Evolutionary conservation across 1,284 basidiomycete species (phyloP).

Genomic region (Veloboletus limbatus): DNA sequence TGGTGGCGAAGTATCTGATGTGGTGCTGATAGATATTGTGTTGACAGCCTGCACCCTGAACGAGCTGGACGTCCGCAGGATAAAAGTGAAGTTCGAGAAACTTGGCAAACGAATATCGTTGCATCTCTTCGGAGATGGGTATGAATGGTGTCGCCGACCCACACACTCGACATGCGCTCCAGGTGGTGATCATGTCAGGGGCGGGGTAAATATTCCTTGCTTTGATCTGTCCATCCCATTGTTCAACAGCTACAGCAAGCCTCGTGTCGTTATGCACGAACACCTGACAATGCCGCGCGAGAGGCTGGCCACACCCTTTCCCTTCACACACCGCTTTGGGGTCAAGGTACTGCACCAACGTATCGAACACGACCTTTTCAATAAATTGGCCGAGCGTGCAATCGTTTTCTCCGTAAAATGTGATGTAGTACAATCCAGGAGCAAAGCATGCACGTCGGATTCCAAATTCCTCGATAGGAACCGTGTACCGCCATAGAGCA

Average conservation of each 20-base stretch:
- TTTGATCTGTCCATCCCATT: slow-evolving; percentile 77
- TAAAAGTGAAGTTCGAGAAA: slow-evolving; percentile 93
- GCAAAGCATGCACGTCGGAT: slow-evolving; percentile 66
- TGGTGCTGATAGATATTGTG: slow-evolving; percentile 96
- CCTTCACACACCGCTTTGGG: slow-evolving; percentile 76
- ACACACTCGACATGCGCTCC: slow-evolving; percentile 88
- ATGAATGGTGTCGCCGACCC: slow-evolving; percentile 83
- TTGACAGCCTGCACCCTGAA: slow-evolving; percentile 82
- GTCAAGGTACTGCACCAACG: slow-evolving; percentile 63
- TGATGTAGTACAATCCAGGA: slow-evolving; percentile 71
- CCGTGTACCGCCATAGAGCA: slow-evolving; percentile 69
- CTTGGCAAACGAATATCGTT: slow-evolving; percentile 91
- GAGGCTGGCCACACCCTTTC: slow-evolving; percentile 80
- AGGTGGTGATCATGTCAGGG: slow-evolving; percentile 83
- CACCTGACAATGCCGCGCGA: slow-evolving; percentile 83
- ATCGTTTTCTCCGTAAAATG: slow-evolving; percentile 93
- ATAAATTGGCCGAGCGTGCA: slow-evolving; percentile 92
- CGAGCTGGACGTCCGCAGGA: slow-evolving; percentile 77
- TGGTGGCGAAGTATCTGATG: slow-evolving; percentile 86
- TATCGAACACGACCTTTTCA: slow-evolving; percentile 75
- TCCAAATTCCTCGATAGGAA: slow-evolving; percentile 68
- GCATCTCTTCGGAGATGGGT: slow-evolving; percentile 89
- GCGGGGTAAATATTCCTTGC: slow-evolving; percentile 51
- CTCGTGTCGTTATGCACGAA: slow-evolving; percentile 88
- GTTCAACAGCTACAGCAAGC: slow-evolving; percentile 82